Conservation (phyloP, 371 early-diverging fungal species). For the Mortierella sp. region DNA sequence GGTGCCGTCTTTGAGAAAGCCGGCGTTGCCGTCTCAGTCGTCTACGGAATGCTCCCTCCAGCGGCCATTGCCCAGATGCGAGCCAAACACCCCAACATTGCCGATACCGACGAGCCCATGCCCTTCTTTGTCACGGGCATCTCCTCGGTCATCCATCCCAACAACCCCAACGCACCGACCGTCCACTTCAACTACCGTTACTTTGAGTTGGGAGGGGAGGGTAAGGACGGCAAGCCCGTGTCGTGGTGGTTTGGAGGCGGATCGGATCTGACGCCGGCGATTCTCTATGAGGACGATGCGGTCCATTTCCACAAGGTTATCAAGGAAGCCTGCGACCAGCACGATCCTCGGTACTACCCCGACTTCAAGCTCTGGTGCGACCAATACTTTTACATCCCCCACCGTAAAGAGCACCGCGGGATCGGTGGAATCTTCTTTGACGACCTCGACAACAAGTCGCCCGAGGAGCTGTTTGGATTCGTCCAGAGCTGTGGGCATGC, state of each 20-base stretch:
- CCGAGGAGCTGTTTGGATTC: constrained; percentile 79
- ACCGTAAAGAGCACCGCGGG: constrained; percentile 86
- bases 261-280: constrained; percentile 86
- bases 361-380: constrained; percentile 90
- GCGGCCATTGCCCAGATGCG: constrained; percentile 86
- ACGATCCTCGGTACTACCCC: constrained; percentile 77
- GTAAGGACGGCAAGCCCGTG: constrained; percentile 66
- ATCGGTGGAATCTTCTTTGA: constrained; percentile 93
- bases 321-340: constrained; percentile 84
- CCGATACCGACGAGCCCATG: constrained; percentile 63
- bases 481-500: constrained; percentile 78
- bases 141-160: constrained; percentile 93
- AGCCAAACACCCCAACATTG: constrained; percentile 74
- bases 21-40: constrained; percentile 89
- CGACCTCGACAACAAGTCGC: constrained; percentile 77
- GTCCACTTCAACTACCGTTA: constrained; percentile 97
- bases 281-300: constrained; percentile 85
- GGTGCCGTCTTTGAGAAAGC: constrained; percentile 96
- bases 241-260: constrained; percentile 94
- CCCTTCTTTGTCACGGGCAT: constrained; percentile 94
- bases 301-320: constrained; percentile 83
- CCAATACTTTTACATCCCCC: constrained; percentile 82
- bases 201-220: constrained; percentile 86
- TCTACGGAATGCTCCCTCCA: constrained; percentile 80
- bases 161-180: constrained; percentile 96